These are phyloP conservation scores for Rubia peregrina DNA, from an alignment of 305 asterid genomes.

Conservation along the genomic window DNA sequence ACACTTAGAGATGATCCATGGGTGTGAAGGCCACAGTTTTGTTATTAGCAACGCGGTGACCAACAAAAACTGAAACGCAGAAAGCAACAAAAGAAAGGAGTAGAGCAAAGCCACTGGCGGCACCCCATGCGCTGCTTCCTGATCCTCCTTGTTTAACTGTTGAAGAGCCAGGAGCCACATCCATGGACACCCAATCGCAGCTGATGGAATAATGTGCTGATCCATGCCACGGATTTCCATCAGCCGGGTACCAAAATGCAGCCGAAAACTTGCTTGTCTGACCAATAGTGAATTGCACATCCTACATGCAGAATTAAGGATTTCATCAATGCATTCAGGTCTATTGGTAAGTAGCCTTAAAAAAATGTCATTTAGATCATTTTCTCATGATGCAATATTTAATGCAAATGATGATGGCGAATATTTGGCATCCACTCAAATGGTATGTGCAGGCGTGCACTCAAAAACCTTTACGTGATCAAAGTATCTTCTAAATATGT, in stretches of 20 bases:
- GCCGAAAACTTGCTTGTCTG: conserved; percentile 59
- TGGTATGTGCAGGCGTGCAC: not conserved
- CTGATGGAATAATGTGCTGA: conserved; percentile 59
- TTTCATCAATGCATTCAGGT: not conserved
- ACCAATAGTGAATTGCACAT: conserved; percentile 67
- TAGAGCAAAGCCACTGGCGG: conserved; percentile 60
- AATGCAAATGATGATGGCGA: not conserved
- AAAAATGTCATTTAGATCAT: not conserved
- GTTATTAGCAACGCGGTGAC: conserved; percentile 42
- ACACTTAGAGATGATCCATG: conserved; percentile 36
- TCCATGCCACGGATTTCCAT: conserved; percentile 75
- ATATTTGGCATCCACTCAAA: not conserved
- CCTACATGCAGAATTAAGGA: conserved; percentile 31
- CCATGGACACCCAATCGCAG: conserved; percentile 69
- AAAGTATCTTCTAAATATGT: not conserved
- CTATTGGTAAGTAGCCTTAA: not conserved
- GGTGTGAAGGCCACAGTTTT: conserved; percentile 47
- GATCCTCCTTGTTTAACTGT: conserved; percentile 29
- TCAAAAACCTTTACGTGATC: not conserved
- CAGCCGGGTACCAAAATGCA: conserved; percentile 64
- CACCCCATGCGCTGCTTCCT: conserved; percentile 57
- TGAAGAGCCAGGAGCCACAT: conserved; percentile 34
- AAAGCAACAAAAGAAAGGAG: conserved; percentile 58
- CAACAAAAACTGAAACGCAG: conserved; percentile 51
- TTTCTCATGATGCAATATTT: not conserved